Base-by-base conservation (phyloP, 2,329 filamentous ascomycete genomes). In the Aschersonia sp. region DNA sequence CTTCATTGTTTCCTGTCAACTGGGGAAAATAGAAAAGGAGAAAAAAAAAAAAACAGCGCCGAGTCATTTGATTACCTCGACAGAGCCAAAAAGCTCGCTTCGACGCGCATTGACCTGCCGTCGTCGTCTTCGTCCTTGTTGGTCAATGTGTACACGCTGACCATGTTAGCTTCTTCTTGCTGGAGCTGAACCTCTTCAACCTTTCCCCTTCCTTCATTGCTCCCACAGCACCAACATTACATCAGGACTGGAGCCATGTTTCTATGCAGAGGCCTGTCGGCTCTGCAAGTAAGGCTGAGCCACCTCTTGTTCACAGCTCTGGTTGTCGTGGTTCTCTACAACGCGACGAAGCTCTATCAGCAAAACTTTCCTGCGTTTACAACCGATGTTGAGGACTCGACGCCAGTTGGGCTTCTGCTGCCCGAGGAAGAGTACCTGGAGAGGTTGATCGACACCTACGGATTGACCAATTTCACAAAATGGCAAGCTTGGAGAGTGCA, bases 401-500 rank as follows among this genome's bases (percentile, higher is more conserved):
- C 41, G 14, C 32, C 39, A 5, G 47, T 48, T 3, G 53, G 51
- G 4, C 51, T 51, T 43, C 45, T 54, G 4, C 51, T 56, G 6
- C 54, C 59, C 10, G 61, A 66, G 51, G 63, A 63, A 10, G 54
- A 61, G 46, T 64, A 63, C 47, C 45, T 65, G 32, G 55, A 55
- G 30, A 53, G 60, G 4, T 47, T 64, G 9, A 56, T 50, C 22
- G 54, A 53, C 6, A 53, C 53, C 4, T 56, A 59, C 32, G 53
- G 55, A 6, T 53, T 65, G 30, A 59, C 60, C 5, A 57, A 62
- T 8, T 51, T 59, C 40, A 60, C 61, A 2, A 55, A 56, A 14
- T 66, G 63, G 63, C 54, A 58, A 40, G 58, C 59, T 2, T 64
- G 62, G 62, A 57, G 56, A 51, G 53, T 65, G n/a, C 55, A 56